These are phyloP conservation scores for Phytophthora pini DNA, from an alignment of 352 stramenopile species.

Conservation along the genomic window DNA sequence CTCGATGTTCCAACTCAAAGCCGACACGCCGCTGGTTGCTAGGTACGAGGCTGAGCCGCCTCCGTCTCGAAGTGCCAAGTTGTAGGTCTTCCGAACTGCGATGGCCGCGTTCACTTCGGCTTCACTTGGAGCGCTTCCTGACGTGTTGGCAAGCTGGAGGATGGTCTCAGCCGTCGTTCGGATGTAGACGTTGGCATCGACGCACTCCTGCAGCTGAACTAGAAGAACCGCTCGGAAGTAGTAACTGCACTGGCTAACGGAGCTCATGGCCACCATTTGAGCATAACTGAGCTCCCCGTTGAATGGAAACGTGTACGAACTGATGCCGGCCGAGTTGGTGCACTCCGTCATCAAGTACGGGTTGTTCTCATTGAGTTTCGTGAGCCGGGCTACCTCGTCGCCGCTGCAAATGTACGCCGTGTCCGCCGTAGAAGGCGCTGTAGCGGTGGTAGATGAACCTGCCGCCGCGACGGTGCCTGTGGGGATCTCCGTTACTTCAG, in stretches of 20 bases:
- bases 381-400: conserved; percentile 37
- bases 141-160: conserved; percentile 30
- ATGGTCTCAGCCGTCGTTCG: conserved; percentile 39
- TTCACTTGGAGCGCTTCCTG: conserved; percentile 25
- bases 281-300: conserved; percentile 39
- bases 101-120: conserved; percentile 32
- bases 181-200: conserved; percentile 42
- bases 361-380: conserved; percentile 36
- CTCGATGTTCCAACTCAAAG: conserved; percentile 34
- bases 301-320: conserved; percentile 40
- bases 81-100: conserved; percentile 31
- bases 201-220: conserved; percentile 38
- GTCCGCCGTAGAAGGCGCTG: conserved; percentile 5
- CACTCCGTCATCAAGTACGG: conserved; percentile 36
- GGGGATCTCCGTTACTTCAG: conserved; percentile 13
- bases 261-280: conserved; percentile 41
- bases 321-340: conserved; percentile 22
- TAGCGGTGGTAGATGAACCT: background rate
- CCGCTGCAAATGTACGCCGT: conserved; percentile 41
- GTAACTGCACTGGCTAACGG: conserved; percentile 20
- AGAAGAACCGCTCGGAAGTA: conserved; percentile 43
- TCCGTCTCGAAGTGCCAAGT: conserved; percentile 34
- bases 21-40: conserved; percentile 13
- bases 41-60: conserved; percentile 21
- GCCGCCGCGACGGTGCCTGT: conserved; percentile 22